phyloP scores from a whole-genome alignment of 495 filamentous ascomycete genomes.

The Cercophora samala region DNA sequence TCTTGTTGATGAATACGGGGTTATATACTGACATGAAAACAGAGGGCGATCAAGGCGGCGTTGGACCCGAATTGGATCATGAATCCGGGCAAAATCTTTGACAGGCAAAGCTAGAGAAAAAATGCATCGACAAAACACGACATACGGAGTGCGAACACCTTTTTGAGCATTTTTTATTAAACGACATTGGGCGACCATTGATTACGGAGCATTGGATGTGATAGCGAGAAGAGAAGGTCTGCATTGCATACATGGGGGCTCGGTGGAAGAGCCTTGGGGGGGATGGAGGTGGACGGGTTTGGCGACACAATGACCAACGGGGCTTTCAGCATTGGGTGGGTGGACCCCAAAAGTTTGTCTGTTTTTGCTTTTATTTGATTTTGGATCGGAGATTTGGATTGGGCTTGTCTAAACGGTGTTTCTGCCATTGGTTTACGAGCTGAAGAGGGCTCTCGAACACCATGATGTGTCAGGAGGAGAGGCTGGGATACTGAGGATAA shows the following conservation, averaged over 20 bases:
- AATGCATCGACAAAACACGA: background rate
- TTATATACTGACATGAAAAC: constrained; percentile 8
- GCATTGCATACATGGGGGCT: background rate
- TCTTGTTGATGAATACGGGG: too few species aligned
- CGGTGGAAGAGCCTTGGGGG: background rate
- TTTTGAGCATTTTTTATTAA: background rate
- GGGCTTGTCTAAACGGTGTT: background rate
- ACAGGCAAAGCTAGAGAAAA: constrained; percentile 39
- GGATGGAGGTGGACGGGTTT: background rate
- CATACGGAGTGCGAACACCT: constrained; percentile 3
- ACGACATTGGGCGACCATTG: constrained; percentile 6
- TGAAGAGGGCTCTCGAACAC: background rate
- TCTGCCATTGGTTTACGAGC: background rate
- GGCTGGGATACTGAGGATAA: background rate
- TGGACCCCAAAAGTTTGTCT: background rate
- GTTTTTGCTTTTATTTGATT: background rate
- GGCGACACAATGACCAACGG: background rate
- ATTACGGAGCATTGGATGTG: constrained; percentile 6
- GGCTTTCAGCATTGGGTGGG: background rate
- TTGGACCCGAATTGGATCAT: constrained; percentile 87
- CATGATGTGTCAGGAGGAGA: background rate
- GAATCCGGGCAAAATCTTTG: constrained; percentile 89
- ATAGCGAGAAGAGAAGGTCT: background rate
- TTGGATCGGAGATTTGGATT: background rate
- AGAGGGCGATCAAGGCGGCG: constrained; percentile 71